Evolutionary conservation across 257 asterid species (phyloP), one percentile per base, ranked within the genome.

Genomic region (Solanum dulcamara): DNA sequence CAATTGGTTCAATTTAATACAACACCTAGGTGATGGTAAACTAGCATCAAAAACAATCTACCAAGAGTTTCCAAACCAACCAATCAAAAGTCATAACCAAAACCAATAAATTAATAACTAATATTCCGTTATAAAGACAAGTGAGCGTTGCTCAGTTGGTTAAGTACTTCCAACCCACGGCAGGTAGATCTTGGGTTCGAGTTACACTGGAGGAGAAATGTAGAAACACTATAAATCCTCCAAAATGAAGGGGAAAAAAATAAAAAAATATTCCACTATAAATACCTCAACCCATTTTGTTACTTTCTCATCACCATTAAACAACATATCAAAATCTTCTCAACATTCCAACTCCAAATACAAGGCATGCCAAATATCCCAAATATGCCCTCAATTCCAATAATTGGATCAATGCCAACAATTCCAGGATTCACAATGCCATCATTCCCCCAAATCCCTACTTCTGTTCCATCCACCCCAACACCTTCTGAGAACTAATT

Each of bases 401-500:
- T 22, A 68, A 80, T 30, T 53, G 64, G 85, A 14, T 71, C 87
- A 7, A 6, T 87, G 50, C 89, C 90, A n/a, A 67, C 24, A 18
- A 66, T 88, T 77, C 88, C 90, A 33, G 84, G 42, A 79, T 42
- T 81, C 17, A 6, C 77, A 40, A 77, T 85, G 35, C 81, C 80
- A 11, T 50, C 87, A 7, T 30, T 83, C 32, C 90, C 84, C 15
- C 59, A 81, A 55, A 10, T 81, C 51, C 84, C 84, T 22, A 72
- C 90, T 72, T 82, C 88, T 22, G 13, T 87, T 72, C 81, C 86
- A 30, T 71, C 77, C 18, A 28, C 87, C 82, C 88, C 88, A 64
- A 88, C 89, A 74, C 91, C 91, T 42, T 79, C 88, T 4, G 82
- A 86, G 50, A 72, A 88, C 60, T 88, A 79, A 46, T 40, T 46